phyloP scores from a whole-genome alignment of 192 early-diverging fungal genomes.

The Podila epicladia region DNA sequence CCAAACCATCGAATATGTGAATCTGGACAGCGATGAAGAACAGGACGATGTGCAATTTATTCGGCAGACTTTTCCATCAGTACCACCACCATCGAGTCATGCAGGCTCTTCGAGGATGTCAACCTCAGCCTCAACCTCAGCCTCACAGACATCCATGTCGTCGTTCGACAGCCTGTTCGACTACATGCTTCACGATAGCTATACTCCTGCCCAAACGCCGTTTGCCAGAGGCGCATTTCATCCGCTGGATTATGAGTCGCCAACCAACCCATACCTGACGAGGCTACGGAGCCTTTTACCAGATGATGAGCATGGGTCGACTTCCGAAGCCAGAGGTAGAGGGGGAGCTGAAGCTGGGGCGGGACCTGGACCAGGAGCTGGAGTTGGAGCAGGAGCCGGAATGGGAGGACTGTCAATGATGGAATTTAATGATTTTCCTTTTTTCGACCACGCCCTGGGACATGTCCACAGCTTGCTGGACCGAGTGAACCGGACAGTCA shows the following conservation, averaged over 20 bases:
- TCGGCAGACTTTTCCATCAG: neutral
- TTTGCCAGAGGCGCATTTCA: neutral
- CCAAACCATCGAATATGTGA: constrained; percentile 27
- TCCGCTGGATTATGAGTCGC: neutral
- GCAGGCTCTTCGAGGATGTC: too few species aligned
- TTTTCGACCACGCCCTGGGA: neutral
- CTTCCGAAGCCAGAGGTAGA: neutral
- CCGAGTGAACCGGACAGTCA: neutral
- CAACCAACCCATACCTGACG: neutral
- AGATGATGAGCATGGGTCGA: neutral
- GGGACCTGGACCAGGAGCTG: neutral
- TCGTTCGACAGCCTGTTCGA: neutral
- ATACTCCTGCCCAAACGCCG: neutral
- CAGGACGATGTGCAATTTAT: constrained; percentile 26
- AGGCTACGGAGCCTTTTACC: neutral
- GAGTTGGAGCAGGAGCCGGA: neutral
- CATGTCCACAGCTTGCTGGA: neutral
- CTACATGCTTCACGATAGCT: neutral
- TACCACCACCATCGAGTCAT: too few species aligned
- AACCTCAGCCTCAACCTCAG: neutral
- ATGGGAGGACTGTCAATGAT: neutral
- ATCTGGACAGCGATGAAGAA: constrained; percentile 29
- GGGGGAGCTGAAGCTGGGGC: neutral
- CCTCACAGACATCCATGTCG: too few species aligned
- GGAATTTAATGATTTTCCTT: neutral